A percentile compares a stretch with the other conserved stretches of the same genome.
phyloP scores from a whole-genome alignment of 1,284 basidiomycete genomes.

The Anthracocystis setariae region DNA sequence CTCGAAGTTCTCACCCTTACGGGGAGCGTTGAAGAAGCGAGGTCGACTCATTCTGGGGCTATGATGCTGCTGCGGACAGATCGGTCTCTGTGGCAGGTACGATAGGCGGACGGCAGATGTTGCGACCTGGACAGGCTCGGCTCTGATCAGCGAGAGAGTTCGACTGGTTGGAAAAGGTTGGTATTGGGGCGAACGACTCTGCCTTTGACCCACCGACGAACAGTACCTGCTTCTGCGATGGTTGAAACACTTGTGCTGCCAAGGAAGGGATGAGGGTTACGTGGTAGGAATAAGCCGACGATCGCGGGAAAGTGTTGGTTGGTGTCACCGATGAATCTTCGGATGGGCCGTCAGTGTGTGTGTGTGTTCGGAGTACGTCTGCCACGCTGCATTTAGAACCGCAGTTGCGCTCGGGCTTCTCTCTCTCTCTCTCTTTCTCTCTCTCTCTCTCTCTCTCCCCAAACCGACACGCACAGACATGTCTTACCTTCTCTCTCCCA shows the following conservation, averaged over 20 bases:
- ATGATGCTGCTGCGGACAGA: not conserved
- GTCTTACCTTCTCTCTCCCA: no score
- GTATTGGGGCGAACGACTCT: no score
- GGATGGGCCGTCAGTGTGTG: constrained; percentile 15
- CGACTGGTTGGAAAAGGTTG: no score
- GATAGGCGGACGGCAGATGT: not conserved
- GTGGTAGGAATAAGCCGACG: not conserved
- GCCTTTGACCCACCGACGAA: no score
- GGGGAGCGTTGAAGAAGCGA: constrained; percentile 67
- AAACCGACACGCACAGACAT: constrained; percentile 7
- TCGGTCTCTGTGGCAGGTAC: not conserved
- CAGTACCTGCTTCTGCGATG: no score
- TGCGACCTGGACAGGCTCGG: not conserved
- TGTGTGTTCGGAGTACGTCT: not conserved
- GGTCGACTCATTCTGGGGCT: constrained; percentile 60
- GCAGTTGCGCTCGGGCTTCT: not conserved
- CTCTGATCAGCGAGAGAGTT: no score
- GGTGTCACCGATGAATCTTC: constrained; percentile 17
- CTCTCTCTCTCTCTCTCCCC: constrained; percentile 14
- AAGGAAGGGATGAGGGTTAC: not conserved
- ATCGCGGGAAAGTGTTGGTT: constrained; percentile 7
- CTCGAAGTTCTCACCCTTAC: constrained; percentile 67
- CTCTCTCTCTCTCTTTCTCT: constrained; percentile 10
- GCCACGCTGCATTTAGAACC: not conserved
- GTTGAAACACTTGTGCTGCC: no score